These are phyloP conservation scores for Echites panduratus DNA, from an alignment of 257 asterid species.

Conservation along the genomic window DNA sequence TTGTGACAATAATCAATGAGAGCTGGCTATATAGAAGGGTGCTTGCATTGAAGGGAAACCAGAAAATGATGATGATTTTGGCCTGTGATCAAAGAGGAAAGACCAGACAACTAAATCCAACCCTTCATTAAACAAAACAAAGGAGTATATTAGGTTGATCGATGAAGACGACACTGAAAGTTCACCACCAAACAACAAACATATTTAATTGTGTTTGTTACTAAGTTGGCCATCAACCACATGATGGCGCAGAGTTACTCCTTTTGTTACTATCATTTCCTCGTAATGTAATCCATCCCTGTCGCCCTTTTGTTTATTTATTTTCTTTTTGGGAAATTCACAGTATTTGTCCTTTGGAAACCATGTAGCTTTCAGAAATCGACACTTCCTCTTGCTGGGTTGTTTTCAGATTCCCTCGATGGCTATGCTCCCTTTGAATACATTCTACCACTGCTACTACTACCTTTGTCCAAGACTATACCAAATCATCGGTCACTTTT, in stretches of 20 bases:
- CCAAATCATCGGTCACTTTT: no score
- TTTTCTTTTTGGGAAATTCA: background rate
- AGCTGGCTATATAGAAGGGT: conserved; percentile 13
- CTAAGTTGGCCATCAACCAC: conserved; percentile 24
- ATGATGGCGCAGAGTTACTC: conserved; percentile 11
- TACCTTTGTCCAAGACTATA: no score
- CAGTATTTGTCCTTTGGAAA: background rate
- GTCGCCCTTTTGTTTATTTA: conserved; percentile 3
- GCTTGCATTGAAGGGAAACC: conserved; percentile 16
- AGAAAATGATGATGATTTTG: conserved; percentile 12
- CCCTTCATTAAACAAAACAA: background rate
- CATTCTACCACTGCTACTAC: background rate
- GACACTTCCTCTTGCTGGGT: conserved; percentile 7
- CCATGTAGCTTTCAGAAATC: background rate
- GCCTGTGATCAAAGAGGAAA: conserved; percentile 1
- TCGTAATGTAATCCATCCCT: background rate
- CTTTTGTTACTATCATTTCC: background rate
- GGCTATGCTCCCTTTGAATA: background rate
- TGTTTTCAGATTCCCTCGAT: conserved; percentile 1
- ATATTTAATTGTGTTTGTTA: conserved; percentile 15
- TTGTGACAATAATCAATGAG: conserved; percentile 2
- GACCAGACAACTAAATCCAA: conserved; percentile 26
- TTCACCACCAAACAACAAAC: conserved; percentile 2
- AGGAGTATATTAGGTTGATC: no score
- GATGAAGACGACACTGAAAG: conserved; percentile 1